Conservation (phyloP, 768 basidiomycete species). For the Termitomyces sp. region DNA sequence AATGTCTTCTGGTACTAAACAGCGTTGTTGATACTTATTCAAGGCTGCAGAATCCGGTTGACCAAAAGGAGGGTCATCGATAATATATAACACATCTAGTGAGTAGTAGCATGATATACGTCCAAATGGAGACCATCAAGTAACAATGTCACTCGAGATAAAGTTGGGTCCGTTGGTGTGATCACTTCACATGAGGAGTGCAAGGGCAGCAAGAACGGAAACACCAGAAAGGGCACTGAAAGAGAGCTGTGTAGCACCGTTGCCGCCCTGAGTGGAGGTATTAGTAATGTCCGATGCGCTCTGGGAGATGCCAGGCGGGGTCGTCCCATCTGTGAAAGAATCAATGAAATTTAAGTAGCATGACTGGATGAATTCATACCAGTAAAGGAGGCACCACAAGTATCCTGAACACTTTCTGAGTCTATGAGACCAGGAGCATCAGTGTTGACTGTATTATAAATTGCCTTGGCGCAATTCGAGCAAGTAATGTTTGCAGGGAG, state of each 20-base stretch:
- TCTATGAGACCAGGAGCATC: conserved; percentile 30
- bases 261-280: not conserved
- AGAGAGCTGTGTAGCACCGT: not conserved
- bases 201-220: not conserved
- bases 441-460: conserved; percentile 36
- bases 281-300: not conserved
- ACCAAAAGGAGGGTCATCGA: not conserved
- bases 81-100: not conserved
- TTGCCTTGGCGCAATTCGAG: conserved; percentile 48
- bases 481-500: conserved; percentile 39
- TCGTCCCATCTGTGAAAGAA: conserved; percentile 6
- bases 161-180: not conserved
- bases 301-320: conserved; percentile 6
- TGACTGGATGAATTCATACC: conserved; percentile 27
- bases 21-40: not conserved
- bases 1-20: too few relatives aligned
- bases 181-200: not conserved
- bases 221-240: not conserved
- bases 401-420: conserved; percentile 18
- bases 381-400: conserved; percentile 51
- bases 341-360: not conserved
- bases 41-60: not conserved
- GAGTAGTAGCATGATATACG: not conserved
- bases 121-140: not conserved
- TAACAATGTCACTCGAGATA: not conserved